phyloP scores from a whole-genome alignment of 805 yeast genomes.

The Zygoascus tannicola region DNA sequence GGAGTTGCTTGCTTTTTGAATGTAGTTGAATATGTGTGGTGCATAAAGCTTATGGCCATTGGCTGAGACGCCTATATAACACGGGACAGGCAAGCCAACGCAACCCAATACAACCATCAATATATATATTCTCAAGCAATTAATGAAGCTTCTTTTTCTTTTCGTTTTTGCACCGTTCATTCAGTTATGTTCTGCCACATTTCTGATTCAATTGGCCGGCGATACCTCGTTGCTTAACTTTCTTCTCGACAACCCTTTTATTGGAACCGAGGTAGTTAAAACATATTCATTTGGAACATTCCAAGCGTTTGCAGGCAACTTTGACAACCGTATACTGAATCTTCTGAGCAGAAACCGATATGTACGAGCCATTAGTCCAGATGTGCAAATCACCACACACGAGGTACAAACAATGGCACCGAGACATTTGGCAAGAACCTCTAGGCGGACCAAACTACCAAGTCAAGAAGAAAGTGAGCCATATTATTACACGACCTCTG shows the following conservation, averaged over 20 bases:
- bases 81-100: no score
- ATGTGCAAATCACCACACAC: constrained; percentile 49
- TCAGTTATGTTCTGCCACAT: no score
- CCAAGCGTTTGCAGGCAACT: constrained; percentile 57
- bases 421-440: constrained; percentile 32
- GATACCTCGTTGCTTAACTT: constrained; percentile 16
- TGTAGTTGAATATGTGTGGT: no score
- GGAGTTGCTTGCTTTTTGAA: background rate
- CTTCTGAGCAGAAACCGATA: constrained; percentile 26
- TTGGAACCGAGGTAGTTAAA: constrained; percentile 38
- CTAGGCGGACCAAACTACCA: constrained; percentile 21
- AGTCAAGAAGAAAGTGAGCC: background rate
- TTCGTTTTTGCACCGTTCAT: no score
- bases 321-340: constrained; percentile 41
- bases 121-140: background rate
- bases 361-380: constrained; percentile 49
- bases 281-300: constrained; percentile 61
- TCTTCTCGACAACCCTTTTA: constrained; percentile 34
- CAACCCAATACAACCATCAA: no score
- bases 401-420: constrained; percentile 46
- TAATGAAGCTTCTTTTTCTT: background rate
- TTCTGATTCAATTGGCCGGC: constrained; percentile 22
- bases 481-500: constrained; percentile 29
- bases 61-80: no score
- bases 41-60: no score